phyloP scores from a whole-genome alignment of 2,329 filamentous ascomycete species.

The Diaporthe aspalathi region DNA sequence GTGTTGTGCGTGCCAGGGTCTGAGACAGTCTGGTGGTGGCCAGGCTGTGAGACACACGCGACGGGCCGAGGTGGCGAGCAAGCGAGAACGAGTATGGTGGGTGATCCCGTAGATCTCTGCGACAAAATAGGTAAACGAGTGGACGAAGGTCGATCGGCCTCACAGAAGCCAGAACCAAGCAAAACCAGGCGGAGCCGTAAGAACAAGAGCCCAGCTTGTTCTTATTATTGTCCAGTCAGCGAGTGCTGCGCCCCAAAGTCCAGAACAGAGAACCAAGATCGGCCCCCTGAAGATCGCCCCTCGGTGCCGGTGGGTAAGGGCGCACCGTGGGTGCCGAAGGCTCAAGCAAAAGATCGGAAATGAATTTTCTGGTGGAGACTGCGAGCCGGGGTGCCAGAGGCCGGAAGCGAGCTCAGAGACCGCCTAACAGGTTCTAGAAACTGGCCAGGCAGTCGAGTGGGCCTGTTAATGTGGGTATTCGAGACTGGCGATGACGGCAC shows the following conservation, averaged over 20 bases:
- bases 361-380: constrained; percentile 33
- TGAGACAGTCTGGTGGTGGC: constrained; percentile 27
- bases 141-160: constrained; percentile 38
- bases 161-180: constrained; percentile 20
- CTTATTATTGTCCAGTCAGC: constrained; percentile 34
- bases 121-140: constrained; percentile 37
- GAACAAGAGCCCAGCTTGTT: constrained; percentile 30
- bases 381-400: constrained; percentile 29
- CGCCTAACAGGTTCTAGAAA: constrained; percentile 20
- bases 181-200: constrained; percentile 6
- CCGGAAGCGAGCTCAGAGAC: constrained; percentile 4
- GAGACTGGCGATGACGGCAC: constrained; percentile 38
- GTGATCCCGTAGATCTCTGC: constrained; percentile 37
- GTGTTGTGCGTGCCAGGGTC: constrained; percentile 35
- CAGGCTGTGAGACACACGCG: constrained; percentile 31
- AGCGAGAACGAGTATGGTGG: constrained; percentile 30
- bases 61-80: constrained; percentile 28
- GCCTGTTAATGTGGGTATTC: constrained; percentile 30
- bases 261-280: constrained; percentile 23
- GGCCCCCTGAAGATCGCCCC: constrained; percentile 31
- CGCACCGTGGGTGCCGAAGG: constrained; percentile 18
- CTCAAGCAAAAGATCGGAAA: constrained; percentile 28
- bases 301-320: constrained; percentile 33
- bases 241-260: constrained; percentile 21
- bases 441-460: constrained; percentile 25